These are phyloP conservation scores for Monosporascus sp. DNA, from an alignment of 2,329 filamentous ascomycete genomes.

Conservation along the genomic window DNA sequence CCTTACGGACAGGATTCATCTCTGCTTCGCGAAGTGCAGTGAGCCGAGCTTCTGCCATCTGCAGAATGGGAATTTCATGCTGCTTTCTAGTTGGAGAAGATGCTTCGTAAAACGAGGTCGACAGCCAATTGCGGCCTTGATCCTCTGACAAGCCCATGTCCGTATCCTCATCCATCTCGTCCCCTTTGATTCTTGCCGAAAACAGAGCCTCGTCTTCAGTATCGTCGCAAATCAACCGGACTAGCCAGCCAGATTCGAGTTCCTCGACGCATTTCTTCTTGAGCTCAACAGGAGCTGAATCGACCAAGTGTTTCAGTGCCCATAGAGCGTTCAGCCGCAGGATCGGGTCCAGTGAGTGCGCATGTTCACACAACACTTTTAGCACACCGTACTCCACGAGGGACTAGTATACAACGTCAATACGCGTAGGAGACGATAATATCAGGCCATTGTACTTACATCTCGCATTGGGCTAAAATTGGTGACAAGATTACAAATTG, in stretches of 20 bases:
- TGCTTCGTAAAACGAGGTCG: constrained; percentile 12
- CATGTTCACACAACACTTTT: constrained; percentile 74
- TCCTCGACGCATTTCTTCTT: constrained; percentile 75
- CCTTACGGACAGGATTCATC: constrained; percentile 59
- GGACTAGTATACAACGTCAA: constrained; percentile 39
- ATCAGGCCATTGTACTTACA: constrained; percentile 43
- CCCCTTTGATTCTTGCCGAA: constrained; percentile 29
- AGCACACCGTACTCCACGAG: constrained; percentile 71
- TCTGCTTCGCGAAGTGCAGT: constrained; percentile 57
- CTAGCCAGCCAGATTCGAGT: constrained; percentile 73
- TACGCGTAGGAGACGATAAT: constrained; percentile 12
- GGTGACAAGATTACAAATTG: constrained; percentile 77
- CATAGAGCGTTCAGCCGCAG: constrained; percentile 83
- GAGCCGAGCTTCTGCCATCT: constrained; percentile 45
- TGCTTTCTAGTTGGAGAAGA: constrained; percentile 5
- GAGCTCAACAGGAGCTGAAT: constrained; percentile 62
- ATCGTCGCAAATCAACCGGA: constrained; percentile 67
- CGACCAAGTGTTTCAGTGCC: constrained; percentile 87
- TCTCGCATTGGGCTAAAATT: constrained; percentile 90
- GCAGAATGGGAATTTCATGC: constrained; percentile 28
- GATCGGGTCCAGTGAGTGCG: constrained; percentile 72
- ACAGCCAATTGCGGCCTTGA: constrained; percentile 22
- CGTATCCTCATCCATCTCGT: constrained; percentile 51
- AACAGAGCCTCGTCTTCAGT: constrained; percentile 47
- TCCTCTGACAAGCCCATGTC: constrained; percentile 49